A percentile compares a stretch with the other conserved stretches of the same genome.
Evolutionary conservation across 1,139 yeast species (phyloP).

Genomic region (Magnusiomyces suaveolens): DNA sequence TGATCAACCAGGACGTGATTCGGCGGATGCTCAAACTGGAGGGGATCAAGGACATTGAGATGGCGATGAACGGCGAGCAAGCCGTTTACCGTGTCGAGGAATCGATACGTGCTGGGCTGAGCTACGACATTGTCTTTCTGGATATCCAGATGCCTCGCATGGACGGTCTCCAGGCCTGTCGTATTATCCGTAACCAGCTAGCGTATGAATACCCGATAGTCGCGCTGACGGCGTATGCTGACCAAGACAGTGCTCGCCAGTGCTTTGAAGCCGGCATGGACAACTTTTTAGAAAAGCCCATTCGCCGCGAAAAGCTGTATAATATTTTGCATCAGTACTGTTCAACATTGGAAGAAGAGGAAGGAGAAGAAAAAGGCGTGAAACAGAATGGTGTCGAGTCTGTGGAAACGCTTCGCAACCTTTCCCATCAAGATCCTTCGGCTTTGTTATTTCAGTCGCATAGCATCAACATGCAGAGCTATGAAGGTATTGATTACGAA

Average conservation of each 20-base stretch:
- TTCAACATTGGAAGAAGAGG: conserved; percentile 9
- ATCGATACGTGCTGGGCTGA: conserved; percentile 34
- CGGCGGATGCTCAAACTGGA: conserved; percentile 73
- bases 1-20: conserved; percentile 85
- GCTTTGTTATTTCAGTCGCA: too few relatives aligned
- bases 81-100: conserved; percentile 59
- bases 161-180: conserved; percentile 80
- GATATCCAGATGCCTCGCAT: conserved; percentile 94
- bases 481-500: background rate
- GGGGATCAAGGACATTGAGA: conserved; percentile 58
- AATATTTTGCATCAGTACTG: conserved; percentile 37
- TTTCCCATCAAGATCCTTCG: background rate
- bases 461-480: background rate
- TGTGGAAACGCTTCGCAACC: background rate
- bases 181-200: conserved; percentile 54
- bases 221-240: conserved; percentile 85
- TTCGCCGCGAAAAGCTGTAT: conserved; percentile 57
- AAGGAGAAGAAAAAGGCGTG: background rate
- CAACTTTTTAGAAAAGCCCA: conserved; percentile 81
- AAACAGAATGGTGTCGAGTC: background rate
- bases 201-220: conserved; percentile 68
- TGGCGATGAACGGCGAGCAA: conserved; percentile 86
- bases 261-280: conserved; percentile 81
- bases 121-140: conserved; percentile 75
- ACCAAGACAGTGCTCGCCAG: conserved; percentile 62